Conservation (phyloP, 768 basidiomycete species). For the Chiua virens region DNA sequence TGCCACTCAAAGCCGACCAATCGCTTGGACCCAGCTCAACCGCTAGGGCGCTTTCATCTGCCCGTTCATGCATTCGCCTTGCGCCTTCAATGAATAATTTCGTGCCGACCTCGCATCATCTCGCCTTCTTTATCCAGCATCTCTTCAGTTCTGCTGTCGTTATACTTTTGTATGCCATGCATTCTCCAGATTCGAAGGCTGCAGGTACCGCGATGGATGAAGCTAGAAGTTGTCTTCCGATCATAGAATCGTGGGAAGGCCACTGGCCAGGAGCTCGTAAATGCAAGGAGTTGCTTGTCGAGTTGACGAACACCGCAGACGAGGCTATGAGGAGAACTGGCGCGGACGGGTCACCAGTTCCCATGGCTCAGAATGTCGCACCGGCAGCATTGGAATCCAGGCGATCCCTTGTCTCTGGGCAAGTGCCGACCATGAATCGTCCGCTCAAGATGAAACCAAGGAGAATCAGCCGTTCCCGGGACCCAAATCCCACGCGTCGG, state of each 20-base stretch:
- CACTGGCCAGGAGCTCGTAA: conserved; percentile 87
- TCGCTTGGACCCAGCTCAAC: conserved; percentile 70
- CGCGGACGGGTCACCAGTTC: conserved; percentile 18
- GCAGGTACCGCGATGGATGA: conserved; percentile 80
- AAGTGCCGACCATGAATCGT: conserved; percentile 47
- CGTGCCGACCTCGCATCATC: conserved; percentile 82
- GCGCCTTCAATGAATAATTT: conserved; percentile 83
- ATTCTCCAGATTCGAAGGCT: conserved; percentile 63
- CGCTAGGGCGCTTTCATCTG: conserved; percentile 77
- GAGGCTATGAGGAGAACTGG: conserved; percentile 54
- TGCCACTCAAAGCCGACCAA: conserved; percentile 76
- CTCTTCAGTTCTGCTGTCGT: conserved; percentile 88
- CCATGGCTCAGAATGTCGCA: conserved; percentile 26
- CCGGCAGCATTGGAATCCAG: conserved; percentile 50
- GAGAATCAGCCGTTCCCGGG: conserved; percentile 58
- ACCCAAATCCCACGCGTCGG: conserved; percentile 53
- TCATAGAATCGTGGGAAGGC: conserved; percentile 80
- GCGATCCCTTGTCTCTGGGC: conserved; percentile 50
- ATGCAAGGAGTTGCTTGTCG: conserved; percentile 77
- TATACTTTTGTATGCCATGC: conserved; percentile 84
- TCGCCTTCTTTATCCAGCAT: conserved; percentile 88
- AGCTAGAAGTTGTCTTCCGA: conserved; percentile 66
- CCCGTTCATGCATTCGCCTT: conserved; percentile 81
- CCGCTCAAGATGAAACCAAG: conserved; percentile 51
- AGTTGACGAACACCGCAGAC: conserved; percentile 65